Base-by-base conservation (phyloP, 2,329 filamentous ascomycete species). In the Paraphoma sp. region DNA sequence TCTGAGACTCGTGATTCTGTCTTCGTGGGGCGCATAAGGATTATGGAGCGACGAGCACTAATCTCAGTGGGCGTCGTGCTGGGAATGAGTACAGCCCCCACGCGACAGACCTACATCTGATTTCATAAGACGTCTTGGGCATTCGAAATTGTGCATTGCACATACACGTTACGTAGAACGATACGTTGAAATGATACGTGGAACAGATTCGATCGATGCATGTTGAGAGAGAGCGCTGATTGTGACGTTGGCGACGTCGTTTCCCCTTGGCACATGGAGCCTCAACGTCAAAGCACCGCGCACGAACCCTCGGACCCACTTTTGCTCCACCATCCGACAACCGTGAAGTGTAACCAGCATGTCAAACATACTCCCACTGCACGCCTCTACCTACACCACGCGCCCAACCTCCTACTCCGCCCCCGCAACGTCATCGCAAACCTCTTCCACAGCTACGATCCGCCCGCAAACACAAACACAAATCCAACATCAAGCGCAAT, bases 321-420 rank as follows among this genome's bases (percentile, higher is more conserved):
- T 53, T 51, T 52, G 51, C 59, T 60, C 59, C 60, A 56, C 66
- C 60, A 48, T 46, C 31, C 55, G 54, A 54, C 49, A 45, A 47
- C 56, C 45, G 33, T 38, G 51, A 50, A 42, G 48, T 51, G 45
- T 47, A 43, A 48, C 57, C 23, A 53, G 41, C 58, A 69, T 69
- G 64, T 65, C 67, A 53, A 59, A 59, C 50, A 62, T 64, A 29
- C 60, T 65, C n/a, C 65, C 69, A 16, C 50, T 65, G 30, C 60
- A 63, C 56, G 38, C 53, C 52, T 28, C 54, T 48, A 51, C 59
- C 28, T 50, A 55, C 48, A 49, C 60, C n/a, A 30, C 49, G 41
- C 66, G 56, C 60, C 54, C 59, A 38, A 48, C 51, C 2, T 49
- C 60, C 10, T 60, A 54, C 38, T 53, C 60, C 4, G 45, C 38